Percentiles rank a stretch among this genome's conserved stretches.
Evolutionary conservation across 768 basidiomycete genomes (phyloP).

Genomic region (Boletus vermiculosoides): DNA sequence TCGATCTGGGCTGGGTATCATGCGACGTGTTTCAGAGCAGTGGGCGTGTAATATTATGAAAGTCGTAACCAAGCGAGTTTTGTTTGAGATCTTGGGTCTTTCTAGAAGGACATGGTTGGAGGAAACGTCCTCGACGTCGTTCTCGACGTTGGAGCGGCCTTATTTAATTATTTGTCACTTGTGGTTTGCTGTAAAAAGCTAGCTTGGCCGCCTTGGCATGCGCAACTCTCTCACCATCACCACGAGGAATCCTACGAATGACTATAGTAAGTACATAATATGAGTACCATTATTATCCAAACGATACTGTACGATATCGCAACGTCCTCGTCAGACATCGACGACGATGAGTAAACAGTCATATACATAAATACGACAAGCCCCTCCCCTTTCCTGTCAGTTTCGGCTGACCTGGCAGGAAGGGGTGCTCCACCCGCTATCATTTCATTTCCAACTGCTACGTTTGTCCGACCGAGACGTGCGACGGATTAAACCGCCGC

Average conservation of each 20-base stretch:
- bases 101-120: not conserved
- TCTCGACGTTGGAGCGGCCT: not conserved
- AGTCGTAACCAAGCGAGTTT: slow-evolving; percentile 14
- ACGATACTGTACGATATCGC: not conserved
- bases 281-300: not conserved
- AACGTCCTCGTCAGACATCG: not conserved
- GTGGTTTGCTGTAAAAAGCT: not conserved
- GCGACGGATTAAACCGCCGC: slow-evolving; percentile 24
- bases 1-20: slow-evolving; percentile 8
- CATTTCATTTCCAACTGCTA: not conserved
- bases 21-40: slow-evolving; percentile 18
- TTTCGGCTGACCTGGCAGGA: not conserved
- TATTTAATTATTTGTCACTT: not conserved
- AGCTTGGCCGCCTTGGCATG: not conserved
- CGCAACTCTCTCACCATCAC: not conserved
- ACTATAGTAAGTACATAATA: not conserved
- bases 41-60: not conserved
- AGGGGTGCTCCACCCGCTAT: not conserved
- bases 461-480: slow-evolving; percentile 20
- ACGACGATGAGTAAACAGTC: not conserved
- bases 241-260: no score
- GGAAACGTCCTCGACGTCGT: not conserved
- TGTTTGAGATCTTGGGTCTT: not conserved
- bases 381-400: not conserved
- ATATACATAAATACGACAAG: not conserved